Evolutionary conservation across 805 yeast species (phyloP), one percentile per base, ranked within the genome.

Genomic region (Priceomyces fermenticarens): DNA sequence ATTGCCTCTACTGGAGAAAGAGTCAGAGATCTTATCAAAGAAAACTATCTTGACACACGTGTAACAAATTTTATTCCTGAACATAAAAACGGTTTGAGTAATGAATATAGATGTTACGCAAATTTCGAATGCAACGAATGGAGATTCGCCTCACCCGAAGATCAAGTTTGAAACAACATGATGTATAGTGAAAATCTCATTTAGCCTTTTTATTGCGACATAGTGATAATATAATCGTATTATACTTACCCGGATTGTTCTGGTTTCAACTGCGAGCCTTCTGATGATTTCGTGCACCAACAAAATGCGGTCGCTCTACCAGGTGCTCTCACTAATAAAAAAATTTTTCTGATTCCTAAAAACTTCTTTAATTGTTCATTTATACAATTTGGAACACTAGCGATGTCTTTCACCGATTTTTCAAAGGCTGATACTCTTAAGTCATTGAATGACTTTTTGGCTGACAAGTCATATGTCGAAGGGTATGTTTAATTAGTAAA

Each of bases 401-500:
- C 25, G 25, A 84, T 85, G 90, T 80, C 90, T 63, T 83, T 77
- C 78, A 66, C 88, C 47, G 89, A 85, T 67, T 85, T 84, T 80
- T 79, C 91, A 54, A 84, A 83, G 72, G 75, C 80, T 61, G 89
- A 83, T 53, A 47, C 71, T 51, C 55, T 70, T 51, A 70, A 68
- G 62, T 64, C 87, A 66, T 83, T 90, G 68, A 83, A 90, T 86
- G 78, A 78, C 58, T 80, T 78, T 80, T 82, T 90, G 72, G 88
- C 85, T 70, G 91, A 85, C 76, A 86, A 88, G 81, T 87, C 96
- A 57, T 90, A 89, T 88, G 67, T 90, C 60, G 90, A 87, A 72
- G 97, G 97, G 96, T 88, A 85, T 72, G 96, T 86, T 13, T 36
- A 28, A 13, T 35, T 14, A 32, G 8, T 26, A 34, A 13, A 39